phyloP scores from a whole-genome alignment of 305 asterid genomes.

The Solanum hybrid region DNA sequence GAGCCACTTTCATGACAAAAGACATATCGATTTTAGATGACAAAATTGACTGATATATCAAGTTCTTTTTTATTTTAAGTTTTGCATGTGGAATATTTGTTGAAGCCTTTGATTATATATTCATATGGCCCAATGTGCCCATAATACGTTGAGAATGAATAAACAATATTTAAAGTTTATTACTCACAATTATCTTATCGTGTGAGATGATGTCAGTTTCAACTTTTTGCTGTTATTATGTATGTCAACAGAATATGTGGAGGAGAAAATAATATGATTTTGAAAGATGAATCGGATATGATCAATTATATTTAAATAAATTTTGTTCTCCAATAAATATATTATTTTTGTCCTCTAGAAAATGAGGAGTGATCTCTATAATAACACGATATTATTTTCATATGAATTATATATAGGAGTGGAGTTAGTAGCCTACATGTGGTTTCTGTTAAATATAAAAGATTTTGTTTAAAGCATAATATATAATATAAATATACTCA shows the following conservation, averaged over 20 bases:
- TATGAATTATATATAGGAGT: neutral
- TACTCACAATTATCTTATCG: neutral
- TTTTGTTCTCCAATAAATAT: neutral
- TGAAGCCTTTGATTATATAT: neutral
- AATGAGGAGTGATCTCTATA: neutral
- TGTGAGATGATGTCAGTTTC: neutral
- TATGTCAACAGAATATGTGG: neutral
- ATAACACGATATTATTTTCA: too few species aligned
- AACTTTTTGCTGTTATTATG: neutral
- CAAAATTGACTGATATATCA: too few species aligned
- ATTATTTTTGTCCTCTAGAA: neutral
- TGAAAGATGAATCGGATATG: neutral
- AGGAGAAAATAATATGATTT: neutral
- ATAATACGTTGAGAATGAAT: neutral
- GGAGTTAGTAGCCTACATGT: neutral
- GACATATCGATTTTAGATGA: too few species aligned
- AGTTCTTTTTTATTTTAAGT: too few species aligned
- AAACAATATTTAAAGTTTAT: neutral
- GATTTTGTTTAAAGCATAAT: neutral
- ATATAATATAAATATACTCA: too few species aligned
- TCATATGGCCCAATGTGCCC: neutral
- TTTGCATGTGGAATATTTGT: neutral
- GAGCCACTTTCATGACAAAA: rapidly evolving
- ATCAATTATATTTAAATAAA: too few species aligned
- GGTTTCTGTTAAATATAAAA: neutral